These are phyloP conservation scores for Diddensiella transvaalensis DNA, from an alignment of 805 yeast species.

Conservation along the genomic window DNA sequence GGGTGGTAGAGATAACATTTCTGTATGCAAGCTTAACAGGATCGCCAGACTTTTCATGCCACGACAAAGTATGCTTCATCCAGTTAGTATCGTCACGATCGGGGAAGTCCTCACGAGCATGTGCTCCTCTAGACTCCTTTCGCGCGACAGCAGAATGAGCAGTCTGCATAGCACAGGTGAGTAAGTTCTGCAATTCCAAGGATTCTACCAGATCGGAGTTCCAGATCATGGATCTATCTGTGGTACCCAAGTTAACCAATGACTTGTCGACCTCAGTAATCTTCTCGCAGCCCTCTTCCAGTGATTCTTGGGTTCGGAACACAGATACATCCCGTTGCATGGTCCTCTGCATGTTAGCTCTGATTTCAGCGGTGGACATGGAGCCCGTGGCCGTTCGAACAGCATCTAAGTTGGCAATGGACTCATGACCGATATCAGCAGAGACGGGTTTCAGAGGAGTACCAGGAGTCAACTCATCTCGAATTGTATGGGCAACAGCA, in stretches of 20 bases:
- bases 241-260: constrained; percentile 73
- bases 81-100: constrained; percentile 93
- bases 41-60: constrained; percentile 74
- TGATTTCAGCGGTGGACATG: constrained; percentile 78
- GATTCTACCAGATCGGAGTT: constrained; percentile 96
- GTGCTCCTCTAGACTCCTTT: constrained; percentile 98
- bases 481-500: constrained; percentile 91
- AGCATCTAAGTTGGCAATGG: constrained; percentile 85
- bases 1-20: constrained; percentile 73
- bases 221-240: constrained; percentile 98
- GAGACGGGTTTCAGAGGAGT: constrained; percentile 79
- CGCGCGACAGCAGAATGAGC: constrained; percentile 93
- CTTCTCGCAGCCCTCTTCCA: constrained; percentile 85
- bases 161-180: constrained; percentile 96
- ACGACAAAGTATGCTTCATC: constrained; percentile 96
- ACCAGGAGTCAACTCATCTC: constrained; percentile 83
- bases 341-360: constrained; percentile 88
- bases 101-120: constrained; percentile 97
- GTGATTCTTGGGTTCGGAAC: constrained; percentile 87
- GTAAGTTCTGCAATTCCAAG: constrained; percentile 89
- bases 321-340: constrained; percentile 98
- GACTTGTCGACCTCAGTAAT: constrained; percentile 72
- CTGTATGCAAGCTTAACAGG: constrained; percentile 78
- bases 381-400: constrained; percentile 83
- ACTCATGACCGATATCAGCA: constrained; percentile 82